Conservation (phyloP, 2,329 filamentous ascomycete species). For the Xylariaceae sp. region DNA sequence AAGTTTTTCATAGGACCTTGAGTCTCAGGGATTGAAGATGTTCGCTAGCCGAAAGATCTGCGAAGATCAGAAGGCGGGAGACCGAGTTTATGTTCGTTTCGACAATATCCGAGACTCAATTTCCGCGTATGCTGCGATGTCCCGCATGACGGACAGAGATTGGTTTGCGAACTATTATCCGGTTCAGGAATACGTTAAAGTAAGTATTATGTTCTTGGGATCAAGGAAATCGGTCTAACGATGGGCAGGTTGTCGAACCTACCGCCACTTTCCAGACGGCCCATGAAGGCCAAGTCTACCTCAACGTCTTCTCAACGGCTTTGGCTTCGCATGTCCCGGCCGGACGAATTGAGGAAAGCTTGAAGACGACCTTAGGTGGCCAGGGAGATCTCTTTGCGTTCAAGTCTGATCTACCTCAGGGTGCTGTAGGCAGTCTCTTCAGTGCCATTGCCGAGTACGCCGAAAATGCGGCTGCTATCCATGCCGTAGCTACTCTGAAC, state of each 20-base stretch:
- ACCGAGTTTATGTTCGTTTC: constrained; percentile 51
- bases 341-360: constrained; percentile 34
- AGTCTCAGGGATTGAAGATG: constrained; percentile 32
- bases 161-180: constrained; percentile 46
- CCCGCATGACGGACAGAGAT: constrained; percentile 35
- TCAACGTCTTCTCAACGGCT: constrained; percentile 41
- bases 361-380: constrained; percentile 38
- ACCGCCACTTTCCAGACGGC: constrained; percentile 33
- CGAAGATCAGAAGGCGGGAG: constrained; percentile 26
- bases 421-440: constrained; percentile 40
- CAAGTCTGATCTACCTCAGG: constrained; percentile 34
- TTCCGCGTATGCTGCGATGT: constrained; percentile 43
- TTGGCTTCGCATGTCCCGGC: constrained; percentile 17
- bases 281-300: constrained; percentile 51
- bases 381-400: constrained; percentile 52
- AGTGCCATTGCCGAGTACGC: constrained; percentile 50
- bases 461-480: constrained; percentile 41
- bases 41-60: constrained; percentile 38
- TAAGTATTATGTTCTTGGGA: constrained; percentile 17
- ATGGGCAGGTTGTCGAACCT: constrained; percentile 28
- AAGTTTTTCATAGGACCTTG: constrained; percentile 36
- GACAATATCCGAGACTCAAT: constrained; percentile 56
- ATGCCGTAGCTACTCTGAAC: constrained; percentile 39
- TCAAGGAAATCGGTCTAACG: constrained; percentile 5
- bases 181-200: constrained; percentile 41